Percentiles rank a stretch among this genome's conserved stretches.
Evolutionary conservation across 2,329 filamentous ascomycete genomes (phyloP).

Genomic region (Pseudonectria foliicola): DNA sequence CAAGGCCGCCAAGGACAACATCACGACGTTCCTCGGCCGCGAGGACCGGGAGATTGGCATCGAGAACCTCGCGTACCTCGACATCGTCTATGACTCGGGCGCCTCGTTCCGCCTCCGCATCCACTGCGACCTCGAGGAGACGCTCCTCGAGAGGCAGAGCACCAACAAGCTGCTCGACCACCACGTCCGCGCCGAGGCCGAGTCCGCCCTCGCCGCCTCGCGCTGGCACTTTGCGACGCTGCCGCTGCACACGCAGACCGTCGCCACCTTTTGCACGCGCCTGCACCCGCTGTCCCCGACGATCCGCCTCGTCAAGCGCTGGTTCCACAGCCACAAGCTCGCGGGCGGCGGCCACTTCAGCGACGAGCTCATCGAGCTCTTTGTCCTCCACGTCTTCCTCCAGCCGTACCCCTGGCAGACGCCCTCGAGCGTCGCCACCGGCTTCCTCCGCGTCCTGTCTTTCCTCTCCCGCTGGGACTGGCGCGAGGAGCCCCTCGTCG

Average conservation of each 20-base stretch:
- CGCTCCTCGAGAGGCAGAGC: slow-evolving; percentile 68
- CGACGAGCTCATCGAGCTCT: slow-evolving; percentile 77
- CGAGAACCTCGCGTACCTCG: slow-evolving; percentile 74
- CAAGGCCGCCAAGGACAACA: slow-evolving; percentile 48
- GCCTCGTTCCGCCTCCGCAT: slow-evolving; percentile 78
- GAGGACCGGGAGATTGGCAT: slow-evolving; percentile 65
- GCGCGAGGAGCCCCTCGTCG: slow-evolving; percentile 71
- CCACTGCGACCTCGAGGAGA: slow-evolving; percentile 80
- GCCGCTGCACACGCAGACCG: slow-evolving; percentile 73
- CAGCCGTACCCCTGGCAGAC: slow-evolving; percentile 72
- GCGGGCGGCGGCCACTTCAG: slow-evolving; percentile 65
- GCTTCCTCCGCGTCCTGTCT: slow-evolving; percentile 72
- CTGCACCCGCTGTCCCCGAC: slow-evolving; percentile 73
- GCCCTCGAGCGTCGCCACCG: slow-evolving; percentile 70
- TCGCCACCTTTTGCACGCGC: slow-evolving; percentile 73
- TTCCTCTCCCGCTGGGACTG: slow-evolving; percentile 89
- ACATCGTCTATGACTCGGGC: slow-evolving; percentile 66
- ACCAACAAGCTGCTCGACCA: slow-evolving; percentile 65
- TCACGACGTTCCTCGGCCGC: slow-evolving; percentile 66
- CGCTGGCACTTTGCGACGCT: slow-evolving; percentile 65
- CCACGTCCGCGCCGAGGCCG: slow-evolving; percentile 60
- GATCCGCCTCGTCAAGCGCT: slow-evolving; percentile 79
- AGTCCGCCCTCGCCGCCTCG: slow-evolving; percentile 61
- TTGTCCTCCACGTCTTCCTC: slow-evolving; percentile 72
- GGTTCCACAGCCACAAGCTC: slow-evolving; percentile 82